A percentile compares a stretch with the other conserved stretches of the same genome.
phyloP scores from a whole-genome alignment of 73 alveolate species.

The Tetrahymena borealis region DNA sequence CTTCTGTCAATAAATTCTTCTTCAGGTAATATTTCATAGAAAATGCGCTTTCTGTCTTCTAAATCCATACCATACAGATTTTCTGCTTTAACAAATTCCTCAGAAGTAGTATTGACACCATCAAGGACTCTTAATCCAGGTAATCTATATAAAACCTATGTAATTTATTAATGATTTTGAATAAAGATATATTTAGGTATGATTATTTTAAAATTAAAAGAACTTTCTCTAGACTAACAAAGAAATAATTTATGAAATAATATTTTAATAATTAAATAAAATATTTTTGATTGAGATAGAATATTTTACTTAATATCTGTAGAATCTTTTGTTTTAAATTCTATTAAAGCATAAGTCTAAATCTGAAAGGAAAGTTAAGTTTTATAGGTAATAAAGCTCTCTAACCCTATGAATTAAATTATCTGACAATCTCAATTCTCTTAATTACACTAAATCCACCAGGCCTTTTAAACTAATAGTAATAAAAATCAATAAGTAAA shows the following conservation, averaged over 20 bases:
- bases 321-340: constrained; percentile 75
- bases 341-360: constrained; percentile 83
- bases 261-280: neutral
- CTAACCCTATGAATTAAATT: constrained; percentile 61
- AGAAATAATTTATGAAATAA: neutral
- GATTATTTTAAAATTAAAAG: constrained; percentile 1
- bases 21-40: constrained; percentile 70
- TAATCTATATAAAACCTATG: constrained; percentile 60
- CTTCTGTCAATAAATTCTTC: constrained; percentile 92
- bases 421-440: constrained; percentile 57
- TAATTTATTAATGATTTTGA: neutral
- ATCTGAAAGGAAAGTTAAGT: constrained; percentile 72
- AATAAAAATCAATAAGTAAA: constrained; percentile 46
- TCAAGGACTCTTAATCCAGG: constrained; percentile 87
- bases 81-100: constrained; percentile 91
- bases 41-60: constrained; percentile 76
- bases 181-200: neutral
- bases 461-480: constrained; percentile 67
- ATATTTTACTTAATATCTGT: constrained; percentile 40
- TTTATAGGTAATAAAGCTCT: constrained; percentile 63
- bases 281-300: neutral
- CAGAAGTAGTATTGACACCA: constrained; percentile 73
- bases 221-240: neutral
- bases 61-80: constrained; percentile 87
- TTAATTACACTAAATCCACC: constrained; percentile 52